Percentiles rank a stretch among this genome's conserved stretches.
phyloP scores from a whole-genome alignment of 2,329 filamentous ascomycete species.

The Septoria linicola region DNA sequence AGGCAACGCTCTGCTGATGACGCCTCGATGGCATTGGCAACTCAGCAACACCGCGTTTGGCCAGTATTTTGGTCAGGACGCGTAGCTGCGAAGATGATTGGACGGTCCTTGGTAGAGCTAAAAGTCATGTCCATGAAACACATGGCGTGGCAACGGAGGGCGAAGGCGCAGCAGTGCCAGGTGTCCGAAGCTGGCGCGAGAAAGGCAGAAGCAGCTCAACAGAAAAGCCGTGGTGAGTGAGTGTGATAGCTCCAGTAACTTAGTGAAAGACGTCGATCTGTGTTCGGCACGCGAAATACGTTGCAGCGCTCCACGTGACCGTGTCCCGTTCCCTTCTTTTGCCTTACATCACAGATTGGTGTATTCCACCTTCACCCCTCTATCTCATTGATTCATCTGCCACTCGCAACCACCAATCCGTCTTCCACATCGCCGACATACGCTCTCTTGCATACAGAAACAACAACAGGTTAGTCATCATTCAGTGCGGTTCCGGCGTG shows the following conservation, averaged over 20 bases:
- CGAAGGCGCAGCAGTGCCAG: no score
- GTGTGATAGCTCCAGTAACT: no score
- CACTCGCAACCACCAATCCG: background rate
- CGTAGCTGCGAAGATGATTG: background rate
- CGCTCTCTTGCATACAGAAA: background rate
- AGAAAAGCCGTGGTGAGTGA: no score
- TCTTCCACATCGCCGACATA: background rate
- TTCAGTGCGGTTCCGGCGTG: background rate
- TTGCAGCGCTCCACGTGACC: no score
- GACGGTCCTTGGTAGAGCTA: background rate
- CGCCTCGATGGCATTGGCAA: no score
- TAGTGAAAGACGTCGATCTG: no score
- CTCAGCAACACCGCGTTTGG: no score
- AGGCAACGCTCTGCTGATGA: no score
- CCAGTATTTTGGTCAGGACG: slow-evolving; percentile 1
- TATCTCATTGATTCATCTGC: background rate
- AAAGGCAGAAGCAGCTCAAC: no score
- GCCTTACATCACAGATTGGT: background rate
- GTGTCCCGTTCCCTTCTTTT: no score
- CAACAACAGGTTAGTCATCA: background rate
- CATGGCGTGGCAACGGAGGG: background rate
- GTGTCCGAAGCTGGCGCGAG: no score
- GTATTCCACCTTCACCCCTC: background rate
- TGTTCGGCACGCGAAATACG: no score
- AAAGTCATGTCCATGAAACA: background rate